Base-by-base conservation (phyloP, 352 stramenopile genomes). In the Elongisporangium anandrum region DNA sequence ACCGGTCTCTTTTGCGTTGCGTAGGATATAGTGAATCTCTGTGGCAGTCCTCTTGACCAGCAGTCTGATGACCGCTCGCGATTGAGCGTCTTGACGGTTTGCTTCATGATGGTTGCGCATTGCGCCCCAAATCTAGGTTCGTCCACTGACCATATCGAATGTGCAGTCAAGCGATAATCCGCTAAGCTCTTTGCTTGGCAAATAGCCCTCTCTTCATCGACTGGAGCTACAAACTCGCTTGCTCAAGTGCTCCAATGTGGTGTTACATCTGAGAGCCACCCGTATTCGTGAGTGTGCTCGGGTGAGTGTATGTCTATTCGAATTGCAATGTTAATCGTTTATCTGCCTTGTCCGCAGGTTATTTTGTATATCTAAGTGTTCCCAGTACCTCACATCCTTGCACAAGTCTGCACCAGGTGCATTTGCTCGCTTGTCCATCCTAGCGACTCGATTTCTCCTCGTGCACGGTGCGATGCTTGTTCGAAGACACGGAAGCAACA, bases 101-200 rank as follows among this genome's bases (percentile, higher is more conserved):
- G 77, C 20, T 88, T 86, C 61, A 70, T 86, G 66, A 73, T 88
- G 71, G 69, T 88, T 15, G 72, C 76, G 9, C 65, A 73, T 26
- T 77, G 64, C 38, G 73, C 82, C 51, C 70, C 75, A 38, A 60
- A 75, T 23, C 53, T 86, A 16, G 75, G 78, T 86, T 54, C 23
- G 75, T 73, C 21, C 20, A 45, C 19, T 24, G 50, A 12, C 48
- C 41, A 17, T 59, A 41, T 9, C n/a, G 5, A 13, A 41, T 15
- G 13, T 4, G 29, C 29, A 41, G 9, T 8, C 29, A 41, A 15
- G 1, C 4, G 13, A 41, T 4, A 23, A 21, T 56, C 57, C 6
- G n/a, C 53, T 8, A 39, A 22, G 56, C 29, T 50, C 47, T 48
- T 4, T 48, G 38, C 39, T 24, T 12, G 22, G 24, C 17, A 17